phyloP scores from a whole-genome alignment of 495 filamentous ascomycete species.

The Xylaria castorea region DNA sequence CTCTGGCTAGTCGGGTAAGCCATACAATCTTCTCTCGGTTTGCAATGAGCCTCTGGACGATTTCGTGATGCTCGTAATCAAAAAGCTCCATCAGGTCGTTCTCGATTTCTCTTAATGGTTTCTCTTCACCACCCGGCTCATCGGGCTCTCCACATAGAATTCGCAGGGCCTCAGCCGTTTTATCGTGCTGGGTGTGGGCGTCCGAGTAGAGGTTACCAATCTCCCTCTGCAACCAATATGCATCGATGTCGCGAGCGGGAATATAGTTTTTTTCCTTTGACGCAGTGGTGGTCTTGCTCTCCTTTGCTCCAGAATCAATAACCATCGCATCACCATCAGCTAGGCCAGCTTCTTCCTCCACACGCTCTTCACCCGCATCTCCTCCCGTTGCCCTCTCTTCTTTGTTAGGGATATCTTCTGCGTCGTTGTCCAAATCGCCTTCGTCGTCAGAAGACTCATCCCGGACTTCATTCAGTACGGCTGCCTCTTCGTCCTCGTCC shows the following conservation, averaged over 20 bases:
- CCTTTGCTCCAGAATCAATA: conserved; percentile 67
- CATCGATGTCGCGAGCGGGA: conserved; percentile 87
- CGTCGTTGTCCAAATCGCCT: conserved; percentile 55
- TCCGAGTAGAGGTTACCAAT: conserved; percentile 88
- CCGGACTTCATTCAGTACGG: conserved; percentile 77
- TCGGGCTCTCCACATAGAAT: conserved; percentile 79
- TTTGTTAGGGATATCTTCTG: conserved; percentile 68
- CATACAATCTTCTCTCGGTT: conserved; percentile 93
- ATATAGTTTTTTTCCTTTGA: conserved; percentile 68
- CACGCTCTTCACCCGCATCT: conserved; percentile 58
- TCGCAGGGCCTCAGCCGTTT: conserved; percentile 78
- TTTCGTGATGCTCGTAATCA: conserved; percentile 93
- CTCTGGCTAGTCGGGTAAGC: conserved; percentile 87
- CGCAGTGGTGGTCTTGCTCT: conserved; percentile 43
- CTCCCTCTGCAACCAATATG: conserved; percentile 95
- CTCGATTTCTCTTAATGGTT: conserved; percentile 87
- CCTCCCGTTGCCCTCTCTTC: conserved; percentile 62
- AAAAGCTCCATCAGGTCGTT: conserved; percentile 99
- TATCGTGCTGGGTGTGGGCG: conserved; percentile 88
- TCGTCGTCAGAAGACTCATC: conserved; percentile 89
- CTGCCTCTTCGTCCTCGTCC: conserved; percentile 85
- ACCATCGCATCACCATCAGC: conserved; percentile 77
- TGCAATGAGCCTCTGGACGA: conserved; percentile 89
- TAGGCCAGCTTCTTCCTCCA: conserved; percentile 57
- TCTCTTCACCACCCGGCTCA: conserved; percentile 74